These are phyloP conservation scores for Solanum microdontum DNA, from an alignment of 257 asterid species.

Conservation along the genomic window DNA sequence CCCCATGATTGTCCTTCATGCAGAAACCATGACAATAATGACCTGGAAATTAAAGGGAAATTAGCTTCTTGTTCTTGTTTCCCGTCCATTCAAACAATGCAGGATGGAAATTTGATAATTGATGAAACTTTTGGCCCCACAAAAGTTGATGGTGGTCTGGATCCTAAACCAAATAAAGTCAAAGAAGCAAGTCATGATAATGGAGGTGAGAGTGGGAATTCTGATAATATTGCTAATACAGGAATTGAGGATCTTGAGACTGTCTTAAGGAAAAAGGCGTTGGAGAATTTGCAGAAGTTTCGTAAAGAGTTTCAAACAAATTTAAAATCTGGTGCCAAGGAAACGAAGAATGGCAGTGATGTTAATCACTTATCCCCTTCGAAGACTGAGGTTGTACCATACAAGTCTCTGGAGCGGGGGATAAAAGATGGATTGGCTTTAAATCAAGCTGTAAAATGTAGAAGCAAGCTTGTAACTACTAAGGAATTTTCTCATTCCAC, in stretches of 20 bases:
- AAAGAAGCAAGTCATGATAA: neutral
- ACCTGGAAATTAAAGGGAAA: constrained; percentile 25
- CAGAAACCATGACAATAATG: constrained; percentile 44
- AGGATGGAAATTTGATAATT: constrained; percentile 16
- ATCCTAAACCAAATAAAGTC: constrained; percentile 7
- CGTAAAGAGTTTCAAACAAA: constrained; percentile 20
- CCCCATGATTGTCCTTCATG: constrained; percentile 53
- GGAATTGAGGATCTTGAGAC: constrained; percentile 46
- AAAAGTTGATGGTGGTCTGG: constrained; percentile 11
- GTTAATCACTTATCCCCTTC: constrained; percentile 4
- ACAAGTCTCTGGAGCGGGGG: constrained; percentile 11
- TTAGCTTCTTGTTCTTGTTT: constrained; percentile 13
- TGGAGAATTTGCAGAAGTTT: constrained; percentile 70
- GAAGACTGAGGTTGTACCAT: constrained; percentile 5
- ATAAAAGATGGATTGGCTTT: neutral
- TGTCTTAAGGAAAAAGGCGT: constrained; percentile 69
- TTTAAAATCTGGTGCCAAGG: constrained; percentile 3
- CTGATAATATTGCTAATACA: constrained; percentile 17
- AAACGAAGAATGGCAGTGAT: constrained; percentile 13
- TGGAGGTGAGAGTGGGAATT: constrained; percentile 11
- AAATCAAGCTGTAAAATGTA: constrained; percentile 2
- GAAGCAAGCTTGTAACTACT: constrained; percentile 7
- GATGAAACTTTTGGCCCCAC: constrained; percentile 1
- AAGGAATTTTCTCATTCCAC: constrained; percentile 2
- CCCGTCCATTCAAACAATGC: constrained; percentile 10